Evolutionary conservation across 805 yeast species (phyloP).

Genomic region (Saccharomycodes ludwigii): DNA sequence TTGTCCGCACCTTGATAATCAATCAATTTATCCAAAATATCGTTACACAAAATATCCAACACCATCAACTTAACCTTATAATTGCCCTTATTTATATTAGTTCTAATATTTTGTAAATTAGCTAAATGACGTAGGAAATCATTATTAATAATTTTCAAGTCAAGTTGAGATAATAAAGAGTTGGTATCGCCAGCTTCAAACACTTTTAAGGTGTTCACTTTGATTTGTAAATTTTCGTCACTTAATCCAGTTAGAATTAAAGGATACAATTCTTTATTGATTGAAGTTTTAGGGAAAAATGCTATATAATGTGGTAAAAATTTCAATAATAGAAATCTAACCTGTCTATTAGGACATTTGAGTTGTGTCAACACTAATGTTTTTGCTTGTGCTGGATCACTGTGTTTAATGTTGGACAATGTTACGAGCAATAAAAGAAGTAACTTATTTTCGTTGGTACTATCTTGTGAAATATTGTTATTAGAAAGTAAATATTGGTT

Average conservation of each 20-base stretch:
- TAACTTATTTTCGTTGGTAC: too few relatives aligned
- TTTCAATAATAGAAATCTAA: conserved; percentile 59
- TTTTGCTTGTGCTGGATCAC: too few relatives aligned
- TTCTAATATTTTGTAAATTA: conserved; percentile 64
- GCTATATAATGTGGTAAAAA: conserved; percentile 44
- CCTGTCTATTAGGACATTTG: conserved; percentile 58
- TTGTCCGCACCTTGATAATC: not conserved
- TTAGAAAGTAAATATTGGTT: too few relatives aligned
- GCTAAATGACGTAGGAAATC: conserved; percentile 75
- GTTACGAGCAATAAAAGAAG: too few relatives aligned
- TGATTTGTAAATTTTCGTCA: conserved; percentile 69
- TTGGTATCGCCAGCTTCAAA: not conserved
- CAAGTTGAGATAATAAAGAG: too few relatives aligned
- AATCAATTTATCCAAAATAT: not conserved
- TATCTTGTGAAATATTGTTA: too few relatives aligned
- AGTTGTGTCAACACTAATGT: conserved; percentile 24
- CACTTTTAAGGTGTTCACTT: conserved; percentile 70
- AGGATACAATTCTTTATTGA: conserved; percentile 58
- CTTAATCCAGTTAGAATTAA: conserved; percentile 68
- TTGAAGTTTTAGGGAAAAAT: conserved; percentile 41
- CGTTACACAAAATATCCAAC: not conserved
- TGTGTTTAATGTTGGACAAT: too few relatives aligned
- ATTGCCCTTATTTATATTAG: too few relatives aligned
- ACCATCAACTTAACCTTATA: not conserved
- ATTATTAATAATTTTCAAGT: conserved; percentile 46